phyloP scores from a whole-genome alignment of 2,329 filamentous ascomycete genomes.

The Sclerotinia spermophila region DNA sequence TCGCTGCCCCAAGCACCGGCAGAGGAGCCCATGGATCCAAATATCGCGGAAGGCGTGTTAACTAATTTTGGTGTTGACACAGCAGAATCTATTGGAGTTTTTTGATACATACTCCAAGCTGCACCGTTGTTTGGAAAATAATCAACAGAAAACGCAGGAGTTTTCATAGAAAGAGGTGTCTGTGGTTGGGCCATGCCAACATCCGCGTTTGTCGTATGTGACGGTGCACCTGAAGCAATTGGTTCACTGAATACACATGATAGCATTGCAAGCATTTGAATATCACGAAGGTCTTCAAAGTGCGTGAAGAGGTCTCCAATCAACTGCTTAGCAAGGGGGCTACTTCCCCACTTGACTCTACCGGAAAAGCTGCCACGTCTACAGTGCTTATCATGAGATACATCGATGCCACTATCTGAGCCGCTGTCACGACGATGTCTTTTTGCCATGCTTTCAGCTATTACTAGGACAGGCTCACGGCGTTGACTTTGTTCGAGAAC shows the following conservation, averaged over 20 bases:
- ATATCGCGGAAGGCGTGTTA: slow-evolving; percentile 52
- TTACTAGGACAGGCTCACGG: slow-evolving; percentile 56
- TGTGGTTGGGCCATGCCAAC: slow-evolving; percentile 55
- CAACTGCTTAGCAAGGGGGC: slow-evolving; percentile 59
- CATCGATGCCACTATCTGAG: slow-evolving; percentile 47
- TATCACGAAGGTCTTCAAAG: slow-evolving; percentile 58
- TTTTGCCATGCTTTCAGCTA: slow-evolving; percentile 60
- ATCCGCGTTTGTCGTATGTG: slow-evolving; percentile 47
- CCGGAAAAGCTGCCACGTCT: slow-evolving; percentile 45
- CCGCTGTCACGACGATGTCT: slow-evolving; percentile 38
- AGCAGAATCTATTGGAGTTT: slow-evolving; percentile 52
- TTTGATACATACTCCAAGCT: slow-evolving; percentile 50
- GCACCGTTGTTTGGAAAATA: slow-evolving; percentile 60
- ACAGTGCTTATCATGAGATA: slow-evolving; percentile 41
- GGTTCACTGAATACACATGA: slow-evolving; percentile 66
- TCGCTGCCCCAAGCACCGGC: slow-evolving; percentile 52
- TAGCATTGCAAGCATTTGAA: slow-evolving; percentile 70
- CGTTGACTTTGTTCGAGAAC: slow-evolving; percentile 53
- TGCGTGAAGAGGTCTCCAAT: slow-evolving; percentile 60
- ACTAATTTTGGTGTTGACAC: slow-evolving; percentile 55
- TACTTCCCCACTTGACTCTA: slow-evolving; percentile 64
- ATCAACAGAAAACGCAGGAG: slow-evolving; percentile 62
- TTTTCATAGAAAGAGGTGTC: slow-evolving; percentile 62
- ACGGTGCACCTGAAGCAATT: slow-evolving; percentile 51
- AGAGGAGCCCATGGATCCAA: slow-evolving; percentile 56